Conservation (phyloP, 164 flowering plant species). For the Tetrastigma voinierianum region DNA sequence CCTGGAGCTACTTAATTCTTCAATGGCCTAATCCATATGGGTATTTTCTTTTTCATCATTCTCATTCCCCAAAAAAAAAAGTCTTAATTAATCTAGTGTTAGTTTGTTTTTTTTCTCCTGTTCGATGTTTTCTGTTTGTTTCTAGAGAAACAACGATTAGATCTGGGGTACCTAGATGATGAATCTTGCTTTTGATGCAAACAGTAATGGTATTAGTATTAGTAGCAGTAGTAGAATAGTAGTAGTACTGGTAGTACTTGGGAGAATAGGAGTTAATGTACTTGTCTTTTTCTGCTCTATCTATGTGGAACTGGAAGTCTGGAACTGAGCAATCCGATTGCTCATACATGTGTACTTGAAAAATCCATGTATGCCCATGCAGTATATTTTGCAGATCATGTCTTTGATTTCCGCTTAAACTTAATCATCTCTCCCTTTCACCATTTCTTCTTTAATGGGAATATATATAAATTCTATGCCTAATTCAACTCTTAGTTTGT, state of each 20-base stretch:
- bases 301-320: conserved; percentile 5
- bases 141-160: background rate
- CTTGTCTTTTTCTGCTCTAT: conserved; percentile 4
- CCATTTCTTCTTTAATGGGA: conserved; percentile 3
- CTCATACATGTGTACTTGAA: conserved; percentile 12
- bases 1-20: conserved; percentile 14
- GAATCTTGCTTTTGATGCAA: conserved; percentile 26
- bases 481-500: background rate
- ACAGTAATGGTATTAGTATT: conserved; percentile 13
- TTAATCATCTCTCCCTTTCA: conserved; percentile 6
- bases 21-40: background rate
- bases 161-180: conserved; percentile 5
- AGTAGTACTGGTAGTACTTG: conserved; percentile 3
- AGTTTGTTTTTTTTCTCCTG: conserved; percentile 1
- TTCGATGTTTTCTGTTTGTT: conserved; percentile 5
- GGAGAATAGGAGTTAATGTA: conserved; percentile 11
- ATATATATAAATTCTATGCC: no score
- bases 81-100: conserved; percentile 1
- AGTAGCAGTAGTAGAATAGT: conserved; percentile 2
- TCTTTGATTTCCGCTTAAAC: background rate
- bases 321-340: conserved; percentile 1
- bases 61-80: no score
- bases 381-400: conserved; percentile 18
- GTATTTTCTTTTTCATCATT: no score
- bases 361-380: conserved; percentile 7